A percentile compares a stretch with the other conserved stretches of the same genome.
Conservation (phyloP, 495 filamentous ascomycete genomes). For the Chlorociboria aeruginascens region DNA sequence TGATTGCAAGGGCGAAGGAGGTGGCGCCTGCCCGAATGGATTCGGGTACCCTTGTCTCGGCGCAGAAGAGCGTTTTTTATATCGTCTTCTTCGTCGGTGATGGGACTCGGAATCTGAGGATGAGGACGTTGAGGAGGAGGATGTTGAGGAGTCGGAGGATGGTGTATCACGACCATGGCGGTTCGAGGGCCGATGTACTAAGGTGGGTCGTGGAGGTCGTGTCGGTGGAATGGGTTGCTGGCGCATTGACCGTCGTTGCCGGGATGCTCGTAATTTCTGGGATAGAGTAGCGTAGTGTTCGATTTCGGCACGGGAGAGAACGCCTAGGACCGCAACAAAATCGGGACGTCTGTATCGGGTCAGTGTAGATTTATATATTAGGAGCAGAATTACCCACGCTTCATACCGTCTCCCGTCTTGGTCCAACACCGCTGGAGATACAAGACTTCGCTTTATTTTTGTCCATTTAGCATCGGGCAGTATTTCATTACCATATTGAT, state of each 20-base stretch:
- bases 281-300: conserved; percentile 44
- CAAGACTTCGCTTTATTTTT: conserved; percentile 49
- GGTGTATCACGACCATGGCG: conserved; percentile 2
- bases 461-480: conserved; percentile 60
- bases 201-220: background rate
- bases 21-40: background rate
- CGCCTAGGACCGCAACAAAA: conserved; percentile 56
- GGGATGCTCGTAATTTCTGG: conserved; percentile 34
- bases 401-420: conserved; percentile 56
- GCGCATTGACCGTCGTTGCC: conserved; percentile 19
- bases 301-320: conserved; percentile 47
- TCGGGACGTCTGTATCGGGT: conserved; percentile 28
- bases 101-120: background rate
- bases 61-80: background rate
- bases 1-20: background rate
- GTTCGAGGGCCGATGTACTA: background rate
- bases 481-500: conserved; percentile 45
- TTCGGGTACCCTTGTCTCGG: background rate
- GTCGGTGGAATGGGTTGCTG: background rate
- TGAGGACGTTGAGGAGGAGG: background rate
- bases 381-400: conserved; percentile 27
- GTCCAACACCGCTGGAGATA: conserved; percentile 56
- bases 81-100: background rate
- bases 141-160: background rate
- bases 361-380: background rate